Evolutionary conservation across 352 stramenopile species (phyloP), one percentile per base, ranked within the genome.

Genomic region (Globisporangium takayamanum): DNA sequence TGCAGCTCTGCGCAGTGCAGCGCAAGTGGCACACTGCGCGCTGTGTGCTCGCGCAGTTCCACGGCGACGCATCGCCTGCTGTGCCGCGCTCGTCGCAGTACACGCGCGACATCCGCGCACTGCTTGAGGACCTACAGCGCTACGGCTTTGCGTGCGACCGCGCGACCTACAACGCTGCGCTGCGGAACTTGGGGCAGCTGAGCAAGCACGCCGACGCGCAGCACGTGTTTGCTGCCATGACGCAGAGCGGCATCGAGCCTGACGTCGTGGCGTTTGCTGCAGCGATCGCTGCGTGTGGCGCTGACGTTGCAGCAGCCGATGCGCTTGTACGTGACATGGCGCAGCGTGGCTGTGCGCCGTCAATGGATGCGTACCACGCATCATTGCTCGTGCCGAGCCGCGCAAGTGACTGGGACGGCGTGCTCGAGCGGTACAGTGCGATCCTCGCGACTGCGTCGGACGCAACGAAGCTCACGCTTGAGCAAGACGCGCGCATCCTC

Each of bases 221-320:
- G n/a, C 26, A 26, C n/a, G 47, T 91, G 33, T 68, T 84, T n/a
- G 48, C 36, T 16, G 59, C 59, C 16, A 91, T 91, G 79, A 37
- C 62, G 22, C 25, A 66, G 36, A 64, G 53, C 18, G 53, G 70
- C 30, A 61, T 91, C 3, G 50, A 20, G 33, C 77, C 70, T 14
- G 66, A 91, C 53, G 72, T 73, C 26, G 80, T 74, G 10, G 83
- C 81, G 37, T 85, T 76, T 60, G 74, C 75, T 2, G 77, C 78
- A 4, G 57, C 80, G 11, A 74, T 91, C 33, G 75, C 66, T 18
- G 68, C 78, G 22, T 88, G 76, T 53, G 76, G 80, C 15, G 54
- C 60, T 14, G 55, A 76, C 7, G 66, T 87, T 0, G 37, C 69
- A 14, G 65, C 71, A 14, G 85, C 78, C 10, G 67, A 84, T 49